Conservation (phyloP, 345 rosid genomes). For the Citrus sp. region DNA sequence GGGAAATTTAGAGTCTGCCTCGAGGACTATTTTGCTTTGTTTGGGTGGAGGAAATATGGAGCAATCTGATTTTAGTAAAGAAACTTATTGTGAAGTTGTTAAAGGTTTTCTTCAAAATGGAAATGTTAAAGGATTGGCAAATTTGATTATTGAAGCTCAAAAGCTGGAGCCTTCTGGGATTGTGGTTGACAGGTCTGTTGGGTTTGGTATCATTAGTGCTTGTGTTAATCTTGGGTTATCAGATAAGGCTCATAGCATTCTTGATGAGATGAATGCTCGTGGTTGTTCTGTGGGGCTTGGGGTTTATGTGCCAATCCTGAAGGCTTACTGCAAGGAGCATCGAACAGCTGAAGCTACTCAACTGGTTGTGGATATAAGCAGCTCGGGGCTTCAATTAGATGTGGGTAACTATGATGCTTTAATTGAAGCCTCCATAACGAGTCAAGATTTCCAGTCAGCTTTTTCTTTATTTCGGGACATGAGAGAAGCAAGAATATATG, state of each 20-base stretch:
- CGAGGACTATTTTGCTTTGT: slow-evolving; percentile 36
- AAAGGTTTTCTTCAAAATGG: slow-evolving; percentile 65
- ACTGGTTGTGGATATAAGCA: slow-evolving; percentile 73
- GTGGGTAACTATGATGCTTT: slow-evolving; percentile 50
- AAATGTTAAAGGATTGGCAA: slow-evolving; percentile 57
- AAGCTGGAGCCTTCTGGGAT: slow-evolving; percentile 45
- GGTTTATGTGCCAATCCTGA: slow-evolving; percentile 75
- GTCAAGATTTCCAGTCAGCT: slow-evolving; percentile 90
- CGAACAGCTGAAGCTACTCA: slow-evolving; percentile 92
- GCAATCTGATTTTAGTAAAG: slow-evolving; percentile 38
- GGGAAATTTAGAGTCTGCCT: slow-evolving; percentile 56
- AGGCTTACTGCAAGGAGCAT: slow-evolving; percentile 77
- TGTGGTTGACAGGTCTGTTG: slow-evolving; percentile 47
- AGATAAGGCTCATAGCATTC: slow-evolving; percentile 78
- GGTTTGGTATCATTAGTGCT: slow-evolving; percentile 71
- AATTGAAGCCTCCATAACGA: slow-evolving; percentile 86
- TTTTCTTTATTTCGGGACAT: slow-evolving; percentile 85
- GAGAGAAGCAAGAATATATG: slow-evolving; percentile 63
- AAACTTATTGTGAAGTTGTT: slow-evolving; percentile 57
- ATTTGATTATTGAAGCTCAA: slow-evolving; percentile 71
- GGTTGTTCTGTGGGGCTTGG: slow-evolving; percentile 74
- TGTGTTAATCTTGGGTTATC: slow-evolving; percentile 71
- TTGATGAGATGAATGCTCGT: slow-evolving; percentile 72
- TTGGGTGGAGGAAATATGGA: slow-evolving; percentile 34
- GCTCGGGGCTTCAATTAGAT: slow-evolving; percentile 67